Evolutionary conservation across 257 asterid species (phyloP), one percentile per base, ranked within the genome.

Genomic region (Parsonsia alboflavescens): DNA sequence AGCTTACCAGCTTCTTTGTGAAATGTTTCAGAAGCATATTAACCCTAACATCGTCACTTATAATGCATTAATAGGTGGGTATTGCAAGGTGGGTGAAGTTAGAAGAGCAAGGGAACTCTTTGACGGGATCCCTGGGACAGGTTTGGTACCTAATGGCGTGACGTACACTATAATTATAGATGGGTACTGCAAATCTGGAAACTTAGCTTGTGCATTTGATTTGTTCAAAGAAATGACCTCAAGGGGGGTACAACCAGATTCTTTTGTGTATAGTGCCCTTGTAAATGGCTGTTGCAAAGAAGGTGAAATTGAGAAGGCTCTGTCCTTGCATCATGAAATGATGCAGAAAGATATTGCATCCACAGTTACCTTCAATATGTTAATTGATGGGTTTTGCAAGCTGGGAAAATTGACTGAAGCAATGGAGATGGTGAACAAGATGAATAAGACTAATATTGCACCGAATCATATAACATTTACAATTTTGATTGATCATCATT

Each of bases 251-350:
- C 79, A 76, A 24, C 93, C 92, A 57, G 96, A 89, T 85, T 82
- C 76, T 77, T 91, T 85, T 63, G 95, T 88, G 44, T 91, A 88
- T 82, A 88, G 80, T 83, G 49, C 93, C 62, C 91, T 92, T 77
- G 83, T 85, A 71, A 85, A 90, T 71, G 98, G 98, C 57, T 92
- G 97, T 77, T 90, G 92, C 80, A 92, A 89, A 83, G 88, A 85
- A 72, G 92, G 90, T 58, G 86, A 85, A 75, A 81, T 79, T 75
- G 90, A 90, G 74, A 89, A 77, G 79, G 98, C 97, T 36, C 74
- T 84, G 73, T 74, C 85, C 72, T 74, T 92, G 71, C 85, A 86
- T 81, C 74, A 80, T 41, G 85, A 78, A 76, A 89, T 85, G 86
- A 79, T 78, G 15, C 83, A 83, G 86, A 88, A 68, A 82, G 90